Conservation (phyloP, 73 alveolate species). For the Tetrahymena elliotti region DNA sequence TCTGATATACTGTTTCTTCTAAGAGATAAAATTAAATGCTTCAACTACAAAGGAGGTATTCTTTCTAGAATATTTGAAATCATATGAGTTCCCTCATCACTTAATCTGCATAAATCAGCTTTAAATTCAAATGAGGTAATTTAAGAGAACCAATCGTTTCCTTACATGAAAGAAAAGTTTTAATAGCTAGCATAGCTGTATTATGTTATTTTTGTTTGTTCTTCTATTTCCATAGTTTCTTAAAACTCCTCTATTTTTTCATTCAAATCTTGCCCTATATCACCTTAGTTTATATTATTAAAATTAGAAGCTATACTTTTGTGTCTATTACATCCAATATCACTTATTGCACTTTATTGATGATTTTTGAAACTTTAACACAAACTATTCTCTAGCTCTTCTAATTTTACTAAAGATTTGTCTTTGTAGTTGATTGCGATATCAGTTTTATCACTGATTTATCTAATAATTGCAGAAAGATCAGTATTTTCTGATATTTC, state of each 20-base stretch:
- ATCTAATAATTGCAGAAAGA: not conserved
- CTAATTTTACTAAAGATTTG: not conserved
- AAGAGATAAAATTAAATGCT: not conserved
- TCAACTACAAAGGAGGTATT: not conserved
- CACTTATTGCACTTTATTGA: not conserved
- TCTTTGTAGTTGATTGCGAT: not conserved
- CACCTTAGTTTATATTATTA: no score
- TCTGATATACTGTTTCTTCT: not conserved
- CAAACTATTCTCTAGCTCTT: not conserved
- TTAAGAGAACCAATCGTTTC: not conserved
- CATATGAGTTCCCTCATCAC: not conserved
- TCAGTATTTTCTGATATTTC: not conserved
- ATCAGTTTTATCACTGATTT: not conserved
- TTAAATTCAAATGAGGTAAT: not conserved
- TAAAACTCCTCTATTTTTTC: not conserved
- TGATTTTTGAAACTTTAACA: not conserved
- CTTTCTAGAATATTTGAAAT: not conserved
- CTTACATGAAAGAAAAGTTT: not conserved
- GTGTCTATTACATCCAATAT: not conserved
- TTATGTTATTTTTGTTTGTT: not conserved
- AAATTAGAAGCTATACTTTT: not conserved
- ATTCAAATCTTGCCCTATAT: not conserved
- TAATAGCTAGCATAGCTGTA: not conserved
- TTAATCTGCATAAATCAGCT: not conserved
- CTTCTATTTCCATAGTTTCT: not conserved